Conservation (phyloP, 1,284 basidiomycete genomes). For the Exobasidium cylindrosporum region DNA sequence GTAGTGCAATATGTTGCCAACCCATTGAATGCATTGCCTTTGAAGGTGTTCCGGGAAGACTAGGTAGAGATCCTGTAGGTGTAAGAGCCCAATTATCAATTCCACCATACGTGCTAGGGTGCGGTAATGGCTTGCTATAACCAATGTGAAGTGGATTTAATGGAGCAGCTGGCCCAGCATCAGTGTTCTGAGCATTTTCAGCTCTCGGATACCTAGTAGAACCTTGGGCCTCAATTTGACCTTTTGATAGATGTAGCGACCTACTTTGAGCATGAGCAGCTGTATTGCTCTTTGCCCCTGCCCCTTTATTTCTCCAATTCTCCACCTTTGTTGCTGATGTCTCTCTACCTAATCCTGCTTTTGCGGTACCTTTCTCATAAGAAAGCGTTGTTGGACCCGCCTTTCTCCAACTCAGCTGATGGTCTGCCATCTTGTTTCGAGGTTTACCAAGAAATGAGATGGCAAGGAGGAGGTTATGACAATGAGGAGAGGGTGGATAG, state of each 20-base stretch:
- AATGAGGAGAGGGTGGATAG: no score
- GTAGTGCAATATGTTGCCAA: not conserved
- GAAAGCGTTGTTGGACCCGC: not conserved
- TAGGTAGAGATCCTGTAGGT: conserved; percentile 38
- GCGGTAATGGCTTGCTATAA: conserved; percentile 5
- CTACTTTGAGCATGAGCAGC: no score
- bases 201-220: not conserved
- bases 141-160: conserved; percentile 8
- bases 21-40: conserved; percentile 3
- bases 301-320: not conserved
- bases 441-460: no score
- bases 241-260: no score
- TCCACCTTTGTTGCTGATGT: not conserved
- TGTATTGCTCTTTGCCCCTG: no score
- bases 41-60: conserved; percentile 36
- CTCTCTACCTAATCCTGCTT: not conserved
- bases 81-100: conserved; percentile 40
- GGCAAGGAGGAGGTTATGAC: no score
- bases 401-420: not conserved
- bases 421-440: not conserved
- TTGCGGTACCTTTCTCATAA: not conserved
- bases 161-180: not conserved
- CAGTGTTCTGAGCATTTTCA: not conserved
- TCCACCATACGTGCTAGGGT: conserved; percentile 11
- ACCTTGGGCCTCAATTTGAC: no score